Base-by-base conservation (phyloP, 768 basidiomycete genomes). In the Suillus decipiens region DNA sequence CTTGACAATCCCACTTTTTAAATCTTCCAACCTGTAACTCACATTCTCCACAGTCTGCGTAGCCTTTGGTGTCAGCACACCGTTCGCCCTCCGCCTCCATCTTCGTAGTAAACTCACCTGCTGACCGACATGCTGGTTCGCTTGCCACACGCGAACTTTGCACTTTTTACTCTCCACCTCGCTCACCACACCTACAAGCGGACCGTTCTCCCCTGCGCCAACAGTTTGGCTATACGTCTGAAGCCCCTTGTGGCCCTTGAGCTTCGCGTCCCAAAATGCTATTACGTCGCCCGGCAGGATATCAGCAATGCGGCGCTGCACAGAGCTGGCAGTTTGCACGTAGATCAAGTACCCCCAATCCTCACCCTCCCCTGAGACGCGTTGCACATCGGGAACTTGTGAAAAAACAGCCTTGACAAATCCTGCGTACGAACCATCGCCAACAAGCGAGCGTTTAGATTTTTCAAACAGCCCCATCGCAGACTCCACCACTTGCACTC, bases 91-190 rank as follows among this genome's bases (percentile, higher is more conserved):
- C 64, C 74, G 73, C 65, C 68, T 66, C 66, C 74, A 70, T 71
- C 57, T 47, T 63, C 67, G 64, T 63, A 67, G 65, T 60, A 59
- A 42, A 79, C 85, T 65, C 64, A 89, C 90, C 84, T 92, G 90
- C 67, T 88, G 90, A 55, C 91, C 88, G 70, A 91, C 89, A 69
- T 89, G 90, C 72, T 90, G 87, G 73, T 93, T 95, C 60, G 94
- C 94, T 73, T 96, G 93, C 73, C 89, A 89, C 50, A 92, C 86
- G 72, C 83, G 84, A 60, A 95, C 80, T 79, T 97, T 97, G 64
- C 83, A 84, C 80, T 95, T 96, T 85, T 92, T 95, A 43, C 77
- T 75, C 68, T 97, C 95, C 72, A 89, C 91, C 71, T 96, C 95
- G 55, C 81, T 82, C 60, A 96, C 85, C 51, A 97, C 78, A 10